A percentile compares a stretch with the other conserved stretches of the same genome.
Evolutionary conservation across 805 yeast species (phyloP).

Genomic region (Suhomyces tanzawaensis): DNA sequence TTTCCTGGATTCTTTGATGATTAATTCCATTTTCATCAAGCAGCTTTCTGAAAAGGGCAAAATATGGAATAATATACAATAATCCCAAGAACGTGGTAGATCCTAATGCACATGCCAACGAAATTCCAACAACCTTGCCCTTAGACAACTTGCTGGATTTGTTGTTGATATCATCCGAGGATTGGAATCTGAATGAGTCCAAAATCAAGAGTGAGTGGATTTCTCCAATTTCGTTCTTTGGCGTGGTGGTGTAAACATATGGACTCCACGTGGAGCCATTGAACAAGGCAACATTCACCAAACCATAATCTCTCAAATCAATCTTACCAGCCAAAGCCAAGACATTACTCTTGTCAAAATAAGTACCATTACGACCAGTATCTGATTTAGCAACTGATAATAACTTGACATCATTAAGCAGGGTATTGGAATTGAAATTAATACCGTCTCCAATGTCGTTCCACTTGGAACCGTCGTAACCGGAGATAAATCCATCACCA

Average conservation of each 20-base stretch:
- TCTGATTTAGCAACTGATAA: constrained; percentile 33
- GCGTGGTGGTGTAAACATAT: constrained; percentile 41
- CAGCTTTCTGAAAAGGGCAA: constrained; percentile 31
- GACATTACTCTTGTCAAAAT: constrained; percentile 43
- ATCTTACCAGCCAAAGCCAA: constrained; percentile 61
- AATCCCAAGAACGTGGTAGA: constrained; percentile 41
- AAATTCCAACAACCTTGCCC: constrained; percentile 45
- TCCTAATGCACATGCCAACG: constrained; percentile 46
- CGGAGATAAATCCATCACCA: constrained; percentile 35
- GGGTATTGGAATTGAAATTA: constrained; percentile 25
- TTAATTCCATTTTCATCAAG: constrained; percentile 13
- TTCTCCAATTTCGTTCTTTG: constrained; percentile 22
- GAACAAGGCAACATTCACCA: constrained; percentile 58
- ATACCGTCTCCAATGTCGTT: constrained; percentile 35
- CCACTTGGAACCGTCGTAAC: constrained; percentile 53
- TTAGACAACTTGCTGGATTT: constrained; percentile 22
- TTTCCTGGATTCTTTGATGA: constrained; percentile 39
- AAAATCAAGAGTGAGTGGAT: constrained; percentile 32
- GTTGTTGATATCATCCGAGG: constrained; percentile 30
- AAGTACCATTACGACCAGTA: constrained; percentile 30
- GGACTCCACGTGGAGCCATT: constrained; percentile 73
- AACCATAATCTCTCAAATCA: constrained; percentile 49
- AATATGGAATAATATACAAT: constrained; percentile 40
- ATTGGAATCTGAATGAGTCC: constrained; percentile 34
- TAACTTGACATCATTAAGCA: constrained; percentile 45